These are phyloP conservation scores for Calonectria honghensis DNA, from an alignment of 2,329 filamentous ascomycete species.

Conservation along the genomic window DNA sequence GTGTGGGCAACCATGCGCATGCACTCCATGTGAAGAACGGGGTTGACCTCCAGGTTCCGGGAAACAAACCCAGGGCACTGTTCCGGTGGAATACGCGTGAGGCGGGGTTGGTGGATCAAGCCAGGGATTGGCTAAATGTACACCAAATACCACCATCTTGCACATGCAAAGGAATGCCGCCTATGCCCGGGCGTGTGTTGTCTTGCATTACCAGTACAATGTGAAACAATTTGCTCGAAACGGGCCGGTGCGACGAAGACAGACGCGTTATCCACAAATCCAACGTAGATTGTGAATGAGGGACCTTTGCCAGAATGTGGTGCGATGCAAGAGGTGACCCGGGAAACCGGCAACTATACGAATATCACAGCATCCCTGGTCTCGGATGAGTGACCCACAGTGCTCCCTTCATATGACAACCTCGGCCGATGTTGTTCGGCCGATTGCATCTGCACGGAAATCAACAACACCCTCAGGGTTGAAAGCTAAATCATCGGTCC, in stretches of 20 bases:
- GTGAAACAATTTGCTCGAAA: conserved; percentile 76
- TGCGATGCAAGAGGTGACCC: background rate
- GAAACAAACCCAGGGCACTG: conserved; percentile 76
- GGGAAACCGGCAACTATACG: conserved; percentile 6
- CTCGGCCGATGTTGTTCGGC: conserved; percentile 69
- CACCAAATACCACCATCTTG: conserved; percentile 64
- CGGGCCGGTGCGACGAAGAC: conserved; percentile 75
- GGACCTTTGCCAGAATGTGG: background rate
- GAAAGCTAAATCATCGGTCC: conserved; percentile 60
- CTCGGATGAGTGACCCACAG: conserved; percentile 65
- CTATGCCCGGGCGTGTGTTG: no score
- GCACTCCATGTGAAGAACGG: conserved; percentile 69
- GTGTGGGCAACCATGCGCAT: conserved; percentile 64
- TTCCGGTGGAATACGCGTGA: conserved; percentile 72
- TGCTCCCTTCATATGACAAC: conserved; percentile 68
- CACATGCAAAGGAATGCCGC: conserved; percentile 28
- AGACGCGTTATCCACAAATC: conserved; percentile 75
- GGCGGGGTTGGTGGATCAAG: conserved; percentile 73
- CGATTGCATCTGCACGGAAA: conserved; percentile 66
- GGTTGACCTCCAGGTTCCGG: conserved; percentile 79
- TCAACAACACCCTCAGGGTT: conserved; percentile 57
- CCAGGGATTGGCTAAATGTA: conserved; percentile 74
- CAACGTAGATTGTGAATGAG: conserved; percentile 66
- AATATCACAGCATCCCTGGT: background rate
- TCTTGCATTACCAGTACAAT: background rate